Evolutionary conservation across 805 yeast species (phyloP).

Genomic region (Deakozyma indianensis): DNA sequence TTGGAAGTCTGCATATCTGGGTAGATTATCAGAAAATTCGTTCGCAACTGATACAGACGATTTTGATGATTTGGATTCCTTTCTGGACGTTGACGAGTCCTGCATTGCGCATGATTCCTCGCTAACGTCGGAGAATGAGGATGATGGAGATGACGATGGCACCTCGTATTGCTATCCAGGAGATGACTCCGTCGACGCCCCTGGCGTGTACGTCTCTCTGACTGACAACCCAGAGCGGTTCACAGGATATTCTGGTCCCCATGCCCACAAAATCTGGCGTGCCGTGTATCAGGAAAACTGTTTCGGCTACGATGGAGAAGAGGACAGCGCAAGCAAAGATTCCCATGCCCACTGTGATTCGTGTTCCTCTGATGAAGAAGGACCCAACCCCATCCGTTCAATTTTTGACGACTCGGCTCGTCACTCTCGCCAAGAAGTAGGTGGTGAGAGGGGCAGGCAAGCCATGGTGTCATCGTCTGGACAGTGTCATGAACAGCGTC

Average conservation of each 20-base stretch:
- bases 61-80: constrained; percentile 8
- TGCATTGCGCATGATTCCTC: constrained; percentile 2
- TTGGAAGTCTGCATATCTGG: constrained; percentile 62
- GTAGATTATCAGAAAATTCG: constrained; percentile 29
- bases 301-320: constrained; percentile 35
- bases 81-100: constrained; percentile 27
- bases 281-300: constrained; percentile 89
- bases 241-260: constrained; percentile 91
- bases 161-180: constrained; percentile 27
- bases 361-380: constrained; percentile 1
- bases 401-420: constrained; percentile 11
- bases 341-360: neutral
- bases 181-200: constrained; percentile 21
- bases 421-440: constrained; percentile 14
- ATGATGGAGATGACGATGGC: constrained; percentile 16
- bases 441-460: constrained; percentile 14
- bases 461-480: constrained; percentile 28
- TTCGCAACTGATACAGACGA: constrained; percentile 16
- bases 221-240: constrained; percentile 87
- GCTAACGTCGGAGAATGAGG: constrained; percentile 56
- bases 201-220: constrained; percentile 65
- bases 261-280: constrained; percentile 84
- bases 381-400: constrained; percentile 7
- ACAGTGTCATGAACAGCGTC: constrained; percentile 71
- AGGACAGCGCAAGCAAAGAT: neutral